phyloP scores from a whole-genome alignment of 768 basidiomycete genomes.

The Suillus subalutaceus region DNA sequence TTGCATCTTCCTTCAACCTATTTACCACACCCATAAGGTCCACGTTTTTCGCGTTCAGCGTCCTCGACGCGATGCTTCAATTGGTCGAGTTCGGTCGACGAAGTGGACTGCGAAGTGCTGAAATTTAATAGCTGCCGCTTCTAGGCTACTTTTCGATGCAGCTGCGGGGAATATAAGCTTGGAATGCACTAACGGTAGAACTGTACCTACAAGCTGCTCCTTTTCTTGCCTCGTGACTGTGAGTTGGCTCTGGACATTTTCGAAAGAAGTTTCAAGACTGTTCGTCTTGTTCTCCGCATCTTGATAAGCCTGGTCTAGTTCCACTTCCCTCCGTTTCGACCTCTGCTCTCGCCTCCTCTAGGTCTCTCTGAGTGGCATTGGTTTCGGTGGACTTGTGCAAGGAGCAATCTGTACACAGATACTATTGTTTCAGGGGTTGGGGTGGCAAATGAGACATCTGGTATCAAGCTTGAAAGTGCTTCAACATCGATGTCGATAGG shows the following conservation, averaged over 20 bases:
- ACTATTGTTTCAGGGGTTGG: constrained; percentile 64
- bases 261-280: constrained; percentile 57
- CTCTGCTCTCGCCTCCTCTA: constrained; percentile 73
- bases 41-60: constrained; percentile 87
- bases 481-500: constrained; percentile 73
- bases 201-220: constrained; percentile 54
- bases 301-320: constrained; percentile 82
- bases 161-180: constrained; percentile 37
- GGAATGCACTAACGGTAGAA: not conserved
- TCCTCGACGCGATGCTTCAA: constrained; percentile 69
- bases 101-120: constrained; percentile 60
- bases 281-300: constrained; percentile 67
- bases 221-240: constrained; percentile 60
- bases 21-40: constrained; percentile 83
- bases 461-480: constrained; percentile 59
- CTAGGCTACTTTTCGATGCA: constrained; percentile 47
- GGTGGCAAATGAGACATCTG: constrained; percentile 57
- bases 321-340: constrained; percentile 74
- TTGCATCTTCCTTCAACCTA: constrained; percentile 74
- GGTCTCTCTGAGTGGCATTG: constrained; percentile 58
- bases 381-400: constrained; percentile 58
- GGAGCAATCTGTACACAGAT: constrained; percentile 61
- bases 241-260: constrained; percentile 59
- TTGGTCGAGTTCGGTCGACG: constrained; percentile 61
- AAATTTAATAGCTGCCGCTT: constrained; percentile 60